Evolutionary conservation across 2,329 filamentous ascomycete species (phyloP).

Genomic region (Paraphaeosphaeria minitans): DNA sequence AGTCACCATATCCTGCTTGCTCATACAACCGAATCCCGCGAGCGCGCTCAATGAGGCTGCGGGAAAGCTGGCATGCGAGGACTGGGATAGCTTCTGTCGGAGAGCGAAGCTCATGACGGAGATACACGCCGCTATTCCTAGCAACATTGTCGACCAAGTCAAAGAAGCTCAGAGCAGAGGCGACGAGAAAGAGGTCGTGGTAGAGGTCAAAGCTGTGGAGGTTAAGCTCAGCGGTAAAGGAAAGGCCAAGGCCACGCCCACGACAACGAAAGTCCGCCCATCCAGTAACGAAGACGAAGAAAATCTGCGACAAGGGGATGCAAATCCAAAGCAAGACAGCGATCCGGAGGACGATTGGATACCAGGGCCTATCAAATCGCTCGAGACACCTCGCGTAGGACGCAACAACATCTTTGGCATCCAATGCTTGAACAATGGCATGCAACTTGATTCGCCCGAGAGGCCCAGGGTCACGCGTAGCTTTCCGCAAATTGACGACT

Average conservation of each 20-base stretch:
- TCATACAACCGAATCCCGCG: constrained; percentile 68
- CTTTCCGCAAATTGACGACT: neutral
- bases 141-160: constrained; percentile 51
- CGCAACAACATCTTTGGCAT: constrained; percentile 40
- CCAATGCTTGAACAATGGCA: constrained; percentile 29
- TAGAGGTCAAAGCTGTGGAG: constrained; percentile 18
- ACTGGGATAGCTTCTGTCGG: constrained; percentile 62
- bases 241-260: constrained; percentile 26
- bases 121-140: constrained; percentile 63
- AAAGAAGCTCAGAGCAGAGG: constrained; percentile 60
- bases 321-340: constrained; percentile 32
- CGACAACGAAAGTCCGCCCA: constrained; percentile 25
- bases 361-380: constrained; percentile 32
- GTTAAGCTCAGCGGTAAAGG: constrained; percentile 34
- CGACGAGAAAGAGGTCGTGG: constrained; percentile 51
- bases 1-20: constrained; percentile 63
- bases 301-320: constrained; percentile 29
- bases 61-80: constrained; percentile 61
- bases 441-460: constrained; percentile 31
- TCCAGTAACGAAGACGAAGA: constrained; percentile 39
- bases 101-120: constrained; percentile 66
- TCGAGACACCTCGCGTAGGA: constrained; percentile 20
- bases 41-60: constrained; percentile 67
- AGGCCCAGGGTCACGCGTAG: constrained; percentile 6
- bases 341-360: constrained; percentile 47